Conservation (phyloP, 768 basidiomycete genomes). For the Suillus cothurnatus region DNA sequence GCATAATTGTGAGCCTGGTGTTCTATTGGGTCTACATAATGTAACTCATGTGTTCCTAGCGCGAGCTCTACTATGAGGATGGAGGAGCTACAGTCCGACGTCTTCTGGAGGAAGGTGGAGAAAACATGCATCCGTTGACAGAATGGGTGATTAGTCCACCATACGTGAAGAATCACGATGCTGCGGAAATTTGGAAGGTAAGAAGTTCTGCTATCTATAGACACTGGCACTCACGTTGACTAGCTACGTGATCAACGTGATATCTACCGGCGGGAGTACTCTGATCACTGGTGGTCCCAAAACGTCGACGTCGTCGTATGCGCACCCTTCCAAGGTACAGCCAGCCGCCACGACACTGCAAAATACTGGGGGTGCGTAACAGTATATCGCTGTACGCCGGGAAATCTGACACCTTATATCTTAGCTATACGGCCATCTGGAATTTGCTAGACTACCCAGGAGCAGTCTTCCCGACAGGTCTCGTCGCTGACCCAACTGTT, state of each 20-base stretch:
- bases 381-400: conserved; percentile 28
- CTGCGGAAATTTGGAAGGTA: conserved; percentile 34
- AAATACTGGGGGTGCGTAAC: conserved; percentile 35
- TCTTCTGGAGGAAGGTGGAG: conserved; percentile 31
- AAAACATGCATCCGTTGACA: conserved; percentile 37
- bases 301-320: conserved; percentile 42
- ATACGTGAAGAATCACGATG: conserved; percentile 26
- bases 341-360: conserved; percentile 39
- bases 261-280: conserved; percentile 34
- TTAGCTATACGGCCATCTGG: conserved; percentile 43
- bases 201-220: conserved; percentile 16
- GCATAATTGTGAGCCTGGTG: conserved; percentile 33
- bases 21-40: not conserved
- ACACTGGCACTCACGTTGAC: conserved; percentile 17
- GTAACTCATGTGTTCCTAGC: conserved; percentile 21
- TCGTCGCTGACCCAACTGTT: conserved; percentile 26
- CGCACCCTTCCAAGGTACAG: conserved; percentile 38
- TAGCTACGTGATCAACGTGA: conserved; percentile 37
- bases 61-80: conserved; percentile 41
- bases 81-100: conserved; percentile 33
- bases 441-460: conserved; percentile 49
- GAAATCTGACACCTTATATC: conserved; percentile 35
- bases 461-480: conserved; percentile 47
- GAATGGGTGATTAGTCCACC: conserved; percentile 38
- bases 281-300: conserved; percentile 41